A percentile compares a stretch with the other conserved stretches of the same genome.
phyloP scores from a whole-genome alignment of 192 early-diverging fungal species.

The Borealophlyctis nickersoniae region DNA sequence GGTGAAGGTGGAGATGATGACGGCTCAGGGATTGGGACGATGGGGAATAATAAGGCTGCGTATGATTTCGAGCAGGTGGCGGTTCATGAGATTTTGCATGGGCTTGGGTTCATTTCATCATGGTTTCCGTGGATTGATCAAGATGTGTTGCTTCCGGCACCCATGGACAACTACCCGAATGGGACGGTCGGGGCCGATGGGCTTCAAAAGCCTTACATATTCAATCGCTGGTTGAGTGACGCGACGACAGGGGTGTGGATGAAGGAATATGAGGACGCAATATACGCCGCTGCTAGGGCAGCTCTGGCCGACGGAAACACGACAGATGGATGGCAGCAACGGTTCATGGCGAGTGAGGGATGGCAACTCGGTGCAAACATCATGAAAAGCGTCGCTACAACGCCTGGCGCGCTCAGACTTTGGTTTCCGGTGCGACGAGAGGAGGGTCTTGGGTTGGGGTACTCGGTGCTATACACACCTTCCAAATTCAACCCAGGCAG shows the following conservation, averaged over 20 bases:
- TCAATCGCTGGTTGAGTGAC: conserved; percentile 34
- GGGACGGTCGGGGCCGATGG: conserved; percentile 13
- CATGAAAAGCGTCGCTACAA: conserved; percentile 11
- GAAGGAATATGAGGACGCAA: conserved; percentile 27
- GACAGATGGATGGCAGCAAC: not conserved
- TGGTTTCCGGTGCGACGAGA: conserved; percentile 25
- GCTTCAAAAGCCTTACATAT: conserved; percentile 31
- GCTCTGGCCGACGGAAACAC: not conserved
- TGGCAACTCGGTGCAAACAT: conserved; percentile 12
- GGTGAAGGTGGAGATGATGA: conserved; percentile 7
- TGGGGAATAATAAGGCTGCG: not conserved
- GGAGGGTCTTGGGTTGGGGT: conserved; percentile 5
- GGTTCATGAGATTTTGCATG: conserved; percentile 45
- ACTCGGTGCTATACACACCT: conserved; percentile 35
- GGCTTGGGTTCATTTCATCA: conserved; percentile 43
- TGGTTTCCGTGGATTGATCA: conserved; percentile 24
- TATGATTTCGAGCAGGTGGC: conserved; percentile 40
- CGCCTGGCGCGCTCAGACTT: conserved; percentile 22
- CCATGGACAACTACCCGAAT: not conserved
- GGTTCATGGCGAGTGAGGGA: conserved; percentile 18
- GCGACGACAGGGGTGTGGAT: conserved; percentile 31
- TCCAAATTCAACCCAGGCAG: conserved; percentile 20
- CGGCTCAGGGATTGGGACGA: not conserved
- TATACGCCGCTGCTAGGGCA: conserved; percentile 1
- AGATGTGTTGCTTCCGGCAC: conserved; percentile 24